Percentiles rank a stretch among this genome's conserved stretches.
phyloP scores from a whole-genome alignment of 2,329 filamentous ascomycete species.

The Aspergillus sergii region DNA sequence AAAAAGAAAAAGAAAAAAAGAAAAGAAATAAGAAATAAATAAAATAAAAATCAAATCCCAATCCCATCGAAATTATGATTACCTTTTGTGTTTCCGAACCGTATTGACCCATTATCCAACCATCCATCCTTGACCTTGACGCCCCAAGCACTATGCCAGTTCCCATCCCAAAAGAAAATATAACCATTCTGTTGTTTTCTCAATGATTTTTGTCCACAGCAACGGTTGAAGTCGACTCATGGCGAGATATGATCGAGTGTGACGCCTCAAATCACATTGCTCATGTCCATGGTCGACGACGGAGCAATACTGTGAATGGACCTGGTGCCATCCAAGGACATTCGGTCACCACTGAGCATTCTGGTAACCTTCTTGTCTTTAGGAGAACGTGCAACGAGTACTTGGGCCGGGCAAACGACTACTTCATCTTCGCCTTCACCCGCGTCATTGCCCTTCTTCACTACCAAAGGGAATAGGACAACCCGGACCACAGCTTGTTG shows the following conservation, averaged over 20 bases:
- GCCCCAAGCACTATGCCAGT: slow-evolving; percentile 2
- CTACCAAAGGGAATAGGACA: slow-evolving; percentile 92
- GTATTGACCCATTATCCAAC: neutral
- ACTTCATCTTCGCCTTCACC: slow-evolving; percentile 91
- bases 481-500: slow-evolving; percentile 79
- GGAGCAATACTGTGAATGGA: slow-evolving; percentile 47
- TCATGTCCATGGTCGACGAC: slow-evolving; percentile 47
- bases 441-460: slow-evolving; percentile 89
- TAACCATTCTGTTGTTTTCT: neutral
- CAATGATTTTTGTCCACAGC: neutral
- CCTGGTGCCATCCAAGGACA: slow-evolving; percentile 43
- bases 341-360: slow-evolving; percentile 44
- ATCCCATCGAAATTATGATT: slow-evolving; percentile 9
- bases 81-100: slow-evolving; percentile 5
- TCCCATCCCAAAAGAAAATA: slow-evolving; percentile 3
- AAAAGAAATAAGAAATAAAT: slow-evolving; percentile 1
- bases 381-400: slow-evolving; percentile 68
- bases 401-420: slow-evolving; percentile 92
- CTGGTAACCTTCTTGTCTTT: slow-evolving; percentile 46
- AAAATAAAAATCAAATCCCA: neutral
- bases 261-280: slow-evolving; percentile 49
- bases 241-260: slow-evolving; percentile 30
- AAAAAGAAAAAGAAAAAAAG: neutral
- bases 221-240: neutral
- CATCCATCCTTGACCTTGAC: slow-evolving; percentile 4